phyloP scores from a whole-genome alignment of 495 filamentous ascomycete species.

The Lentithecium fluviatile region DNA sequence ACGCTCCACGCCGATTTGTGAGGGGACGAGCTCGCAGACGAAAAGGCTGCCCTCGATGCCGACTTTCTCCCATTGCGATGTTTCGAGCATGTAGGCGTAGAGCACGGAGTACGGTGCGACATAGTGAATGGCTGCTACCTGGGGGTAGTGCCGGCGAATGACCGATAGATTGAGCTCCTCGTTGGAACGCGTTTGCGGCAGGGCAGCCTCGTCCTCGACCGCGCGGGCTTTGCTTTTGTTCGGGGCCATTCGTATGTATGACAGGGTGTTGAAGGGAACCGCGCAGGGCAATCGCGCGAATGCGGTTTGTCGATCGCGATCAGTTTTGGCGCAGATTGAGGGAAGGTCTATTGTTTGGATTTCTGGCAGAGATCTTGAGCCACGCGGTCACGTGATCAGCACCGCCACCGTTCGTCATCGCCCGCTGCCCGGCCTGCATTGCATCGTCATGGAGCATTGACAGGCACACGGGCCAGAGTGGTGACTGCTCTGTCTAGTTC shows the following conservation, averaged over 20 bases:
- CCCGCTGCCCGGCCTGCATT: background rate
- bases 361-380: constrained; percentile 6
- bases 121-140: constrained; percentile 63
- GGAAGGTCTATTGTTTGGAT: too few relatives aligned
- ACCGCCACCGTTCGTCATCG: background rate
- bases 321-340: too few relatives aligned
- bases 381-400: background rate
- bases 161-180: constrained; percentile 80
- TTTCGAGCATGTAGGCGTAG: constrained; percentile 66
- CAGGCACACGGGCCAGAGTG: too few relatives aligned
- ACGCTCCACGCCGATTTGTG: constrained; percentile 47
- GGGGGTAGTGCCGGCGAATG: constrained; percentile 69
- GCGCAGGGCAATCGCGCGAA: too few relatives aligned
- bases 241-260: constrained; percentile 25
- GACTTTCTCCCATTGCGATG: constrained; percentile 71
- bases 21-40: constrained; percentile 59
- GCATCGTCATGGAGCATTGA: too few relatives aligned
- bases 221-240: constrained; percentile 34
- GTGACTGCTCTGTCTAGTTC: too few relatives aligned
- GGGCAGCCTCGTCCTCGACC: constrained; percentile 65
- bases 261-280: background rate
- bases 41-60: constrained; percentile 80
- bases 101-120: constrained; percentile 77
- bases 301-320: too few relatives aligned
- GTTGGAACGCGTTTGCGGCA: constrained; percentile 61